Percentiles rank a stretch among this genome's conserved stretches.
Conservation (phyloP, 192 early-diverging fungal genomes). For the Linnemannia zychae region DNA sequence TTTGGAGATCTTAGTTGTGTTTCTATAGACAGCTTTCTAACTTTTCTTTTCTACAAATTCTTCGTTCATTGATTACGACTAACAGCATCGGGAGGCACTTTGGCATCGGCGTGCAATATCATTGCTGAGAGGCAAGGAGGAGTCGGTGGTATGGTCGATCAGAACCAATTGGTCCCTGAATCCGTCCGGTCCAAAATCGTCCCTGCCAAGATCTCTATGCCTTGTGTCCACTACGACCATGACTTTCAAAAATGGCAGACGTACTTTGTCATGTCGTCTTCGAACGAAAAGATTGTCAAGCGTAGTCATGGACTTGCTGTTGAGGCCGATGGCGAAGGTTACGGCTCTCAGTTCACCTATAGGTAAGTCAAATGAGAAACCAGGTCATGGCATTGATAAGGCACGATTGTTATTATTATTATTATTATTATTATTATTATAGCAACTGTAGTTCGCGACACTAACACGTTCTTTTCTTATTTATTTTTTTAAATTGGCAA, state of each 20-base stretch:
- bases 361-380: too few species aligned
- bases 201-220: conserved; percentile 35
- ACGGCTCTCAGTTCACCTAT: conserved; percentile 62
- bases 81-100: conserved; percentile 44
- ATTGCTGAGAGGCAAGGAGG: conserved; percentile 18
- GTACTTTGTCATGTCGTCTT: conserved; percentile 72
- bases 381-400: too few species aligned
- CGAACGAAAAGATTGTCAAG: conserved; percentile 76
- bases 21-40: neutral
- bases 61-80: neutral
- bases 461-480: too few species aligned
- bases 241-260: conserved; percentile 73
- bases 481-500: too few species aligned
- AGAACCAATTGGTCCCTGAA: conserved; percentile 38
- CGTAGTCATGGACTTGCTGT: conserved; percentile 70
- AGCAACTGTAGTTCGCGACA: too few species aligned
- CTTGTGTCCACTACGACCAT: conserved; percentile 60
- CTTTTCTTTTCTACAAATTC: neutral
- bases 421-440: too few species aligned
- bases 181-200: conserved; percentile 20
- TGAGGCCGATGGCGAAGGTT: conserved; percentile 50
- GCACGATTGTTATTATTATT: too few species aligned
- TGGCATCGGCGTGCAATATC: conserved; percentile 31
- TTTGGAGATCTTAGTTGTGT: too few species aligned
- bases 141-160: conserved; percentile 6